Conservation (phyloP, 2,329 filamentous ascomycete genomes). For the Trichoderma oligosporum region DNA sequence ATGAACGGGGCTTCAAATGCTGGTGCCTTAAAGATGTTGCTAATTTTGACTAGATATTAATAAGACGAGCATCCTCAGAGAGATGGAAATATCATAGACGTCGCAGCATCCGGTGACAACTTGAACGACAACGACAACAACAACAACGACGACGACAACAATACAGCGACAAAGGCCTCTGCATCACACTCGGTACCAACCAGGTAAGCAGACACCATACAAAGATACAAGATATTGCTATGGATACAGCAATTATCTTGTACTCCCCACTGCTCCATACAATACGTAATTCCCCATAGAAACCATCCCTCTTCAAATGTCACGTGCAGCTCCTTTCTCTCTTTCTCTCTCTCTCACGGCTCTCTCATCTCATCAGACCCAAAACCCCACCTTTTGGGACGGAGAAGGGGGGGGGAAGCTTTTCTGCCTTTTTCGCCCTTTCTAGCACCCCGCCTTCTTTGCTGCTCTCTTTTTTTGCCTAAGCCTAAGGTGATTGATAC, state of each 20-base stretch:
- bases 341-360: too few relatives aligned
- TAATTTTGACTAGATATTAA: background rate
- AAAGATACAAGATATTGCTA: too few relatives aligned
- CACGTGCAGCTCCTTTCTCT: constrained; percentile 11
- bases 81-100: background rate
- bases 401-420: constrained; percentile 7
- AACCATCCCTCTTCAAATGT: background rate
- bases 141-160: too few relatives aligned
- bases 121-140: background rate
- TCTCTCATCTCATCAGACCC: background rate
- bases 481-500: too few relatives aligned
- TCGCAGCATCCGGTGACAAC: background rate
- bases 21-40: constrained; percentile 14
- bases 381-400: constrained; percentile 7
- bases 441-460: constrained; percentile 14
- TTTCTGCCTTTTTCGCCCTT: constrained; percentile 17
- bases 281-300: constrained; percentile 19
- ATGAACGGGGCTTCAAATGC: background rate
- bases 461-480: background rate
- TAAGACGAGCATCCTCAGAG: background rate
- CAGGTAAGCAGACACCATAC: too few relatives aligned
- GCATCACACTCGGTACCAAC: too few relatives aligned
- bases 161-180: too few relatives aligned
- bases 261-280: background rate
- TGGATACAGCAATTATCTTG: too few relatives aligned